A percentile compares a stretch with the other conserved stretches of the same genome.
Conservation (phyloP, 306 rosid genomes). For the Vigna radiata region DNA sequence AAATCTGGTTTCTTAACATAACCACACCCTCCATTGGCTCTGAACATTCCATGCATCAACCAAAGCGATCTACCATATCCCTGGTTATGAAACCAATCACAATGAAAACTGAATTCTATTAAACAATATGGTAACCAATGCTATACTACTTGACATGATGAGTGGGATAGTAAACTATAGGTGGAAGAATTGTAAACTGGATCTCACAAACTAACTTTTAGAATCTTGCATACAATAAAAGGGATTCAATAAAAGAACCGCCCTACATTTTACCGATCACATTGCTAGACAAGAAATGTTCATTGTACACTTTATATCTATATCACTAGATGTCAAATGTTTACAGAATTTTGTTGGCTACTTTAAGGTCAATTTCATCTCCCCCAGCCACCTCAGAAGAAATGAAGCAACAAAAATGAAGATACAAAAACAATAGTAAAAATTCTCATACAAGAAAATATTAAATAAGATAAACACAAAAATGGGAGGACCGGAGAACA, state of each 20-base stretch:
- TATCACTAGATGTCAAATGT: neutral
- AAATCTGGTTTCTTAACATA: constrained; percentile 93
- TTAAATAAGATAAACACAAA: neutral
- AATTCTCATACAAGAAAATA: constrained; percentile 16
- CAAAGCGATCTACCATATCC: constrained; percentile 96
- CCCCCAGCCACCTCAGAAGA: constrained; percentile 3
- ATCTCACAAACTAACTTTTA: neutral
- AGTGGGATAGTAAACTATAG: neutral
- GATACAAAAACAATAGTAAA: neutral
- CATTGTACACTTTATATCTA: neutral
- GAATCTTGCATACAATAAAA: neutral
- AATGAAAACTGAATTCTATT: constrained; percentile 23
- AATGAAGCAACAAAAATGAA: neutral
- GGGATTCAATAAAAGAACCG: constrained; percentile 15
- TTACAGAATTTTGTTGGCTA: constrained; percentile 23
- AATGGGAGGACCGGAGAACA: neutral
- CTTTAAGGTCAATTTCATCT: constrained; percentile 25
- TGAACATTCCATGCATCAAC: constrained; percentile 99
- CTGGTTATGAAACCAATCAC: constrained; percentile 55
- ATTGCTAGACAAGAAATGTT: constrained; percentile 14
- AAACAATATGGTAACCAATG: neutral
- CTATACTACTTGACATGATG: constrained; percentile 1
- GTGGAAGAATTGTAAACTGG: constrained; percentile 22
- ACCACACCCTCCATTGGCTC: constrained; percentile 93
- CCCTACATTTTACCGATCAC: constrained; percentile 11